Evolutionary conservation across 1,284 basidiomycete species (phyloP).

Genomic region (Sporisorium scitamineum): DNA sequence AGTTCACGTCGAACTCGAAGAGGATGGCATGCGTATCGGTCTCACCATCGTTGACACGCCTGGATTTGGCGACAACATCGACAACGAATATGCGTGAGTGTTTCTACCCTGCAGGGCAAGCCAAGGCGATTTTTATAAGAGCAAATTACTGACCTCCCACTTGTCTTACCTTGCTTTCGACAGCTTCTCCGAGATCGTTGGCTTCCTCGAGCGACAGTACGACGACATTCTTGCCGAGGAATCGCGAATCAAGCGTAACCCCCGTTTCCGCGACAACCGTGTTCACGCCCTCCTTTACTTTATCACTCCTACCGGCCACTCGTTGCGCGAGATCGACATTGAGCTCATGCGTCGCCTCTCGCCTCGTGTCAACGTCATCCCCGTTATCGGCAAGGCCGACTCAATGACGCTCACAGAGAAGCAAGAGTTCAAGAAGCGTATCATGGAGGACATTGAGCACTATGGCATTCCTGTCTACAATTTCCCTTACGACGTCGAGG

Average conservation of each 20-base stretch:
- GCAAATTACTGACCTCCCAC: neutral
- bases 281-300: constrained; percentile 95
- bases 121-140: neutral
- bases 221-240: constrained; percentile 99
- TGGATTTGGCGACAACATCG: constrained; percentile 98
- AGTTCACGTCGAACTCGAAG: constrained; percentile 94
- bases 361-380: constrained; percentile 90
- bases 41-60: constrained; percentile 99
- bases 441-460: constrained; percentile 99
- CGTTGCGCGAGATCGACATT: constrained; percentile 97
- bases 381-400: constrained; percentile 97
- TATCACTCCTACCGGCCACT: constrained; percentile 90
- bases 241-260: constrained; percentile 99
- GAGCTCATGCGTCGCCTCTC: constrained; percentile 71
- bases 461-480: constrained; percentile 99
- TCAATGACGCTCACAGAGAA: constrained; percentile 77
- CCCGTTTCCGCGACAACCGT: constrained; percentile 94
- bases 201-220: constrained; percentile 97
- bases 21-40: constrained; percentile 97
- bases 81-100: constrained; percentile 95
- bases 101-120: neutral
- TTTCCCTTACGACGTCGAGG: constrained; percentile 98
- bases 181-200: constrained; percentile 82
- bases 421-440: constrained; percentile 91
- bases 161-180: neutral